Conservation (phyloP, 1,284 basidiomycete species). For the Heterobasidion irregulare region DNA sequence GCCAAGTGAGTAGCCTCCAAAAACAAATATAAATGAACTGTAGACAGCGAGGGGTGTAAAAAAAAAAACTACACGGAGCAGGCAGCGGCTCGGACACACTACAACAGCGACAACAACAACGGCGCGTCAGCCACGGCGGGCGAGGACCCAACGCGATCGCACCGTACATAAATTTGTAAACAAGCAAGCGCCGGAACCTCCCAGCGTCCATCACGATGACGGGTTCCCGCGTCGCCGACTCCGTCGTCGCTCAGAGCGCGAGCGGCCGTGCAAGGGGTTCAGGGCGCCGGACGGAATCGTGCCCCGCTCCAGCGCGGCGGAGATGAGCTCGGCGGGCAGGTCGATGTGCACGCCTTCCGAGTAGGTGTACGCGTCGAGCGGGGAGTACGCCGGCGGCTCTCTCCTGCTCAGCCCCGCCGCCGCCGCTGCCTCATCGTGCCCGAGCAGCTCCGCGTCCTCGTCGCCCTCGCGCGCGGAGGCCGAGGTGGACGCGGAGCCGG, state of each 20-base stretch:
- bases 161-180: slow-evolving; percentile 3
- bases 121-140: neutral
- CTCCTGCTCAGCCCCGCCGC: slow-evolving; percentile 20
- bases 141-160: neutral
- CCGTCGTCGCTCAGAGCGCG: slow-evolving; percentile 48
- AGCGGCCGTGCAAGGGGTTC: slow-evolving; percentile 32
- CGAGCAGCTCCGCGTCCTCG: slow-evolving; percentile 4
- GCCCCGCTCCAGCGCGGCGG: slow-evolving; percentile 67
- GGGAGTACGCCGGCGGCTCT: slow-evolving; percentile 77
- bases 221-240: slow-evolving; percentile 38
- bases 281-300: slow-evolving; percentile 48
- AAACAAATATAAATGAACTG: too few relatives aligned
- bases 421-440: slow-evolving; percentile 4
- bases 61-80: neutral
- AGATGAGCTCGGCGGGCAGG: slow-evolving; percentile 74
- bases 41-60: neutral
- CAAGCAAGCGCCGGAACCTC: neutral
- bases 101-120: neutral
- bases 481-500: slow-evolving; percentile 3
- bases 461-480: slow-evolving; percentile 9
- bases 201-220: slow-evolving; percentile 3
- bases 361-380: slow-evolving; percentile 71
- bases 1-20: neutral
- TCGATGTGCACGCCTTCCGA: slow-evolving; percentile 77
- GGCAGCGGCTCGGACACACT: too few relatives aligned